Evolutionary conservation across 106 monocot genomes (phyloP), one percentile per base, ranked within the genome.

Genomic region (Acorus gramineus): DNA sequence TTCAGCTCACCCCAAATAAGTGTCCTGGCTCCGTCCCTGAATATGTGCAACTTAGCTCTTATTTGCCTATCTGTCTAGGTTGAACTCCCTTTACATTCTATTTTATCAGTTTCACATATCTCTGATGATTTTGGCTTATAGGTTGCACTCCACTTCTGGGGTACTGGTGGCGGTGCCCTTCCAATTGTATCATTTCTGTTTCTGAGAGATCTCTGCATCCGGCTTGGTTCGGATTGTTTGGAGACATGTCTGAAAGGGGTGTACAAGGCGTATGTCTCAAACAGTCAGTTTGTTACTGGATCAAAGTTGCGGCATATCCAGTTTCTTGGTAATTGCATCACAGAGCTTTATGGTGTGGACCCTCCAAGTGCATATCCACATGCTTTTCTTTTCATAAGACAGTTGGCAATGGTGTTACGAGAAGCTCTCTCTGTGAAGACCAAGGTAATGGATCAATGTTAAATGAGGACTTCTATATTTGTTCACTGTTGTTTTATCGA

Each of bases 321-420:
- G 57, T 91, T 98, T 75, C 87, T 98, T 73, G 96, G 73, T 47
- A 98, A 98, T 70, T 98, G 96, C 76, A 79, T 98, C 7, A 78
- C 77, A 57, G 85, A 91, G 77, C 68, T 98, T 14, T 91, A 79
- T 75, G 91, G 87, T 49, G 66, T 98, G 56, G 96, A 98, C 55
- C 73, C 77, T 44, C 56, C 79, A 68, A 74, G 65, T 73, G 84
- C 90, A 50, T 98, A 91, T 79, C 91, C 85, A 59, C 83, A 85
- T 73, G 96, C 91, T 48, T 98, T 98, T 76, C 65, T 85, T 14
- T 91, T 76, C 73, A 98, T 98, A 59, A 86, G 91, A 74, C 91
- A 96, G 58, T 60, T 96, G 78, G 95, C 82, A 54, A 73, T 77
- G 42, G 50, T 96, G 47, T 73, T 96, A 70, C 77, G 80, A 11